Evolutionary conservation across 2,329 filamentous ascomycete genomes (phyloP), one percentile per base, ranked within the genome.

Genomic region (Orbilia javanica): DNA sequence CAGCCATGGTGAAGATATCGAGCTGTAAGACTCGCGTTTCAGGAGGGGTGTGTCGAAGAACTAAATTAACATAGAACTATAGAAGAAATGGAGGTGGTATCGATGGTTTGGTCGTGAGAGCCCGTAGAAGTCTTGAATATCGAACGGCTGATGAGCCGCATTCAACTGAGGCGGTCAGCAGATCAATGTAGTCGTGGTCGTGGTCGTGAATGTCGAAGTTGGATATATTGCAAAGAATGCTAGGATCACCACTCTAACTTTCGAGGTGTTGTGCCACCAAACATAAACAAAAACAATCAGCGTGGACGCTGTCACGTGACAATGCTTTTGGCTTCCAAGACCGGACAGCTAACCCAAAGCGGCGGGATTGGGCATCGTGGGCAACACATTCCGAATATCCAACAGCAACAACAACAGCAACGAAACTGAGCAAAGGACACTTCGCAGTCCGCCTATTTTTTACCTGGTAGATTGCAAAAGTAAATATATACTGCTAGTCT

Each of bases 221-320:
- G 31, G 18, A 67, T 39, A 62, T 68, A 39, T 48, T 20, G 36
- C 52, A 31, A 15, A 22, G 64, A 75, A 69, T 76, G 72, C 46
- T 36, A 44, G 55, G 64, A 10, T 18, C 42, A 18, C 20, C 11
- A 15, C 10, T 4, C 42, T 36, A n/a, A 7, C 29, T 50, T 29
- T 50, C 64, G 39, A 53, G 52, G 60, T 71, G 73, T 71, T 77
- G 73, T 67, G 39, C 57, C 52, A n/a, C 48, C 25, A 71, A 77
- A 77, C 31, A 50, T 77, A 77, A 77, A 77, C 73, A 77, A 77
- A 77, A 77, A 77, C 73, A 77, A 77, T 11, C 13, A 36, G 29
- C 34, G 27, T 34, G 29, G 66, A 31, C 20, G 65, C 15, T 13
- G 10, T 69, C 72, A 76, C 72, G 57, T 76, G 73, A 63, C 20